Conservation (phyloP, 2,329 filamentous ascomycete species). For the Penicillium sp. region DNA sequence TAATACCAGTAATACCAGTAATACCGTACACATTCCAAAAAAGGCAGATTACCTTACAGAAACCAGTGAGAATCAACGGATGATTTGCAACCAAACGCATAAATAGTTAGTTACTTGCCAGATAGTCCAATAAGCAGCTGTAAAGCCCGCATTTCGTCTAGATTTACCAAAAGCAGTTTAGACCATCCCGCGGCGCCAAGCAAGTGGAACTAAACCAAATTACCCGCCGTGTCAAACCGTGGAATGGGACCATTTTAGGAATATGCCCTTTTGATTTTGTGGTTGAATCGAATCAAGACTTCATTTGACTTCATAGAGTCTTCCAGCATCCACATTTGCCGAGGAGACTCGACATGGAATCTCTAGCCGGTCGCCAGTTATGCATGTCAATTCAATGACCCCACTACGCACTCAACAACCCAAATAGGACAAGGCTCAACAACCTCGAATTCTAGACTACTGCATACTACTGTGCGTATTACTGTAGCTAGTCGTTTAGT, state of each 20-base stretch:
- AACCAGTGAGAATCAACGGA: neutral
- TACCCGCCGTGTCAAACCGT: neutral
- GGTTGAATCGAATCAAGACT: neutral
- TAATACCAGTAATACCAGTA: neutral
- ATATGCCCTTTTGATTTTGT: neutral
- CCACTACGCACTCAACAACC: neutral
- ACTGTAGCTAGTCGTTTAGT: neutral
- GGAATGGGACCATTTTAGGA: constrained; percentile 1
- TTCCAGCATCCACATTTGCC: neutral
- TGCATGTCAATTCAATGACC: neutral
- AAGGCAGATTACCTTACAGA: neutral
- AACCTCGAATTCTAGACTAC: neutral
- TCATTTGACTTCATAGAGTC: neutral
- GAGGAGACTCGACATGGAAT: neutral
- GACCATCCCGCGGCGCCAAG: neutral
- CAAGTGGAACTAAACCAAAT: neutral
- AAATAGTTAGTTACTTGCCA: neutral
- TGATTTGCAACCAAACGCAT: neutral
- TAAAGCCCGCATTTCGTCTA: neutral
- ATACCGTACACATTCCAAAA: neutral
- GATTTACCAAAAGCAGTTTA: constrained; percentile 2
- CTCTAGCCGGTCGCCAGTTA: neutral
- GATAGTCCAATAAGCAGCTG: neutral
- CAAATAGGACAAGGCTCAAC: neutral
- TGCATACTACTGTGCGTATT: neutral